Evolutionary conservation across 768 basidiomycete genomes (phyloP).

Genomic region (Grammothele lineata): DNA sequence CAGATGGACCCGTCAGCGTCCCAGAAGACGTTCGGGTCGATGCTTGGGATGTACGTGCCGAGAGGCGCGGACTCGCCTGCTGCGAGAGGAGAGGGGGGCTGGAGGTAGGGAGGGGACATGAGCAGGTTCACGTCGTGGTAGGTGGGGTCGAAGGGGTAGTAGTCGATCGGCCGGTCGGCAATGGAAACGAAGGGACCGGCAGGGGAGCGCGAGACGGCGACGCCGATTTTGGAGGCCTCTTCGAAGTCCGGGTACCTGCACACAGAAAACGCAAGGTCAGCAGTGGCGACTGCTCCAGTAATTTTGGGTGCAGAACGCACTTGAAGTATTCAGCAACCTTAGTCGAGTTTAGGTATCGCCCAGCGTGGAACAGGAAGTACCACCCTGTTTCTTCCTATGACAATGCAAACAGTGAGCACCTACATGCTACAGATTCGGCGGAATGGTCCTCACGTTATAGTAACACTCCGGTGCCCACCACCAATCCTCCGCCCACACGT

Average conservation of each 20-base stretch:
- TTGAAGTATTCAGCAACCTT: slow-evolving; percentile 4
- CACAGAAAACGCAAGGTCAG: no score
- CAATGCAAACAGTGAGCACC: no score
- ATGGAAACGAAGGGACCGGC: slow-evolving; percentile 1
- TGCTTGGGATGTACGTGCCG: slow-evolving; percentile 3
- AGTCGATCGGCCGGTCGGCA: slow-evolving; percentile 4
- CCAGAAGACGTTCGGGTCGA: slow-evolving; percentile 3
- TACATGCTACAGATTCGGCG: no score
- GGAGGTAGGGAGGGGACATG: slow-evolving; percentile 3
- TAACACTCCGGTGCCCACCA: slow-evolving; percentile 6
- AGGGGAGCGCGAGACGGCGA: slow-evolving; percentile 1
- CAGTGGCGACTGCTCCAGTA: background rate
- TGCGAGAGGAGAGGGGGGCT: background rate
- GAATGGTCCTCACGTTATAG: background rate
- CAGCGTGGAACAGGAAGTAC: slow-evolving; percentile 4
- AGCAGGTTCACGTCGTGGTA: slow-evolving; percentile 2
- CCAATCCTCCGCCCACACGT: slow-evolving; percentile 5
- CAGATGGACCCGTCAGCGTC: slow-evolving; percentile 3
- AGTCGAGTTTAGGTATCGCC: background rate
- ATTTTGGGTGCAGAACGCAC: background rate
- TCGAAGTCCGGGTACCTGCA: slow-evolving; percentile 2
- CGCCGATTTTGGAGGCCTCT: slow-evolving; percentile 3
- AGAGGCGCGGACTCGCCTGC: background rate
- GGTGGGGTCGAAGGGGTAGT: slow-evolving; percentile 3
- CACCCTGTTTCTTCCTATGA: background rate